These are phyloP conservation scores for Metschnikowia anglica DNA, from an alignment of 805 yeast genomes.

Conservation along the genomic window DNA sequence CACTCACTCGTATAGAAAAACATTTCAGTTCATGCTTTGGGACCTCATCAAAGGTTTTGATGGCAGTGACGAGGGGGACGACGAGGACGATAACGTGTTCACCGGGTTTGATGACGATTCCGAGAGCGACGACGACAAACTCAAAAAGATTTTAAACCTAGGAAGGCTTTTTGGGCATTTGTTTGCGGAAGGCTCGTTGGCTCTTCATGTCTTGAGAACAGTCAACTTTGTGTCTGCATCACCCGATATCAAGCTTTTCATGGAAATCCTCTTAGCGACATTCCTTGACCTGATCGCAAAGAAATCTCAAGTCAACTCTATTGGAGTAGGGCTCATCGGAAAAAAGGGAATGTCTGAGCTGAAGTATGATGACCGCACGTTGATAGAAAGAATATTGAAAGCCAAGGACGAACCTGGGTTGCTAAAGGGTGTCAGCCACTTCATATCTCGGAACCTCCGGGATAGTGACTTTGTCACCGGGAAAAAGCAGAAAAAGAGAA, in stretches of 20 bases:
- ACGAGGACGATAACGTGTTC: slow-evolving; percentile 46
- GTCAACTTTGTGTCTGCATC: slow-evolving; percentile 71
- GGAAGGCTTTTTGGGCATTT: slow-evolving; percentile 81
- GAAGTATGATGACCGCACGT: slow-evolving; percentile 47
- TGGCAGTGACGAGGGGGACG: slow-evolving; percentile 36
- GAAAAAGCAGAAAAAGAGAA: slow-evolving; percentile 53
- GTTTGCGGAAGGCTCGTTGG: slow-evolving; percentile 69
- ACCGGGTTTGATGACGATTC: slow-evolving; percentile 36
- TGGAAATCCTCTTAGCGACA: slow-evolving; percentile 71
- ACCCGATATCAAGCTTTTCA: slow-evolving; percentile 61
- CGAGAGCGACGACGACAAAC: slow-evolving; percentile 51
- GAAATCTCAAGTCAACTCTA: slow-evolving; percentile 50
- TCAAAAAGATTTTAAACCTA: slow-evolving; percentile 62
- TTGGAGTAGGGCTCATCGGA: slow-evolving; percentile 43
- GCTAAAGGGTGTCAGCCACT: slow-evolving; percentile 65
- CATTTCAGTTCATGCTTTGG: slow-evolving; percentile 90
- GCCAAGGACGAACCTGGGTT: slow-evolving; percentile 59
- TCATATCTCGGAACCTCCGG: slow-evolving; percentile 49
- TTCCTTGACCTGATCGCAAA: slow-evolving; percentile 65
- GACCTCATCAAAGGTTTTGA: slow-evolving; percentile 76
- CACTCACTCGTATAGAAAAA: slow-evolving; percentile 70
- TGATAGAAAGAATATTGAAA: slow-evolving; percentile 51
- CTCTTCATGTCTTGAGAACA: slow-evolving; percentile 69
- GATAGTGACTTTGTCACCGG: slow-evolving; percentile 51
- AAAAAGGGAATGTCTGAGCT: slow-evolving; percentile 31